Evolutionary conservation across 2,329 filamentous ascomycete genomes (phyloP).

Genomic region (Epichloe baconii): DNA sequence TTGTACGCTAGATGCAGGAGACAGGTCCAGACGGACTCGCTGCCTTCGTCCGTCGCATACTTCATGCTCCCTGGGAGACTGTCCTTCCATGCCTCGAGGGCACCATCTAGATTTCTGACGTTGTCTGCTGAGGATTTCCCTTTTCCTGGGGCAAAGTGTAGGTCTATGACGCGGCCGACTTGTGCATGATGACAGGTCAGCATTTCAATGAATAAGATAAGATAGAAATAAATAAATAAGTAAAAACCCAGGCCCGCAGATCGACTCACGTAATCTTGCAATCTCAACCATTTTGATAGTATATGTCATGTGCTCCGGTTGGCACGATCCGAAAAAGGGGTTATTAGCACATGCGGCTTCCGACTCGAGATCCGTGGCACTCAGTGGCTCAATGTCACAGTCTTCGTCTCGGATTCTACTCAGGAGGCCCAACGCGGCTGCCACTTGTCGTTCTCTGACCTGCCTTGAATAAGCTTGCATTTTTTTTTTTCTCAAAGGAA

Average conservation of each 20-base stretch:
- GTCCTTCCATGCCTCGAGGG: constrained; percentile 21
- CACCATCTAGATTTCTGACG: constrained; percentile 16
- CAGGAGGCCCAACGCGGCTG: constrained; percentile 22
- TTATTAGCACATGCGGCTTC: constrained; percentile 12
- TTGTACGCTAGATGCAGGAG: constrained; percentile 26
- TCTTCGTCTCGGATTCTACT: constrained; percentile 26
- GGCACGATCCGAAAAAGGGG: constrained; percentile 18
- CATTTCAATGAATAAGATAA: neutral
- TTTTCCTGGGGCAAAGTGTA: constrained; percentile 23
- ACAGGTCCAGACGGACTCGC: constrained; percentile 22
- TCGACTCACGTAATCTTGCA: constrained; percentile 17
- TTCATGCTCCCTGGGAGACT: constrained; percentile 20
- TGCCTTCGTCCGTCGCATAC: constrained; percentile 18
- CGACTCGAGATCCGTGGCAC: constrained; percentile 18
- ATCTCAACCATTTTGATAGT: constrained; percentile 26
- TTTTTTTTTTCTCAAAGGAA: neutral
- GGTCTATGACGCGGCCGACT: constrained; percentile 23
- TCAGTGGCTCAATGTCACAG: constrained; percentile 24
- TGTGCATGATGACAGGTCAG: constrained; percentile 2
- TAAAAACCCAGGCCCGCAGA: no score
- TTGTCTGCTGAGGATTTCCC: constrained; percentile 15
- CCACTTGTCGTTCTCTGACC: constrained; percentile 24
- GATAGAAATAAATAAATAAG: no score
- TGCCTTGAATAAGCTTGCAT: constrained; percentile 4
- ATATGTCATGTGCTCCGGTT: constrained; percentile 22